Conservation (phyloP, 1,284 basidiomycete genomes). For the Puccinia novopanici region DNA sequence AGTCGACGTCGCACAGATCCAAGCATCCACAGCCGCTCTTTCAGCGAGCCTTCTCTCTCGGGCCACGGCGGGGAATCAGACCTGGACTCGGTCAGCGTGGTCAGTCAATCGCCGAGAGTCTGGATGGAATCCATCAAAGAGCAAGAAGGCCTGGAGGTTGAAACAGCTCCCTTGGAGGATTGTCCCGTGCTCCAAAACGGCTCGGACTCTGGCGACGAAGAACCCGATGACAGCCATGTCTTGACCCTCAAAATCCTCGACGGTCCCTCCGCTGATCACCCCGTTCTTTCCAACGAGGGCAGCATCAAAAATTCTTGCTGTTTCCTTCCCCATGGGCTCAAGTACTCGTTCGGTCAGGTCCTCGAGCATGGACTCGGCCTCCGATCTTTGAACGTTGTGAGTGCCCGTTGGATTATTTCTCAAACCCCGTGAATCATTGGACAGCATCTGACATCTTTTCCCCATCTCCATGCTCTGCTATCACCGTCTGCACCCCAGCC, state of each 20-base stretch:
- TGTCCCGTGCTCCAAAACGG: neutral
- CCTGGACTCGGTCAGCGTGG: conserved; percentile 1
- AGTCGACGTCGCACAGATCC: neutral
- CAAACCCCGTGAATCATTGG: too few species aligned
- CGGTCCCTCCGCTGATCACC: neutral
- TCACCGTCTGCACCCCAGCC: neutral
- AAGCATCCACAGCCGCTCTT: neutral
- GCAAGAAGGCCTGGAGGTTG: neutral
- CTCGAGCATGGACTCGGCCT: neutral
- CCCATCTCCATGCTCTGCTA: neutral
- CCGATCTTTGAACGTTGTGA: conserved; percentile 3
- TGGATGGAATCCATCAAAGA: conserved; percentile 12
- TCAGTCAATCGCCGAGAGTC: neutral
- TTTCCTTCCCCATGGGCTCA: conserved; percentile 10
- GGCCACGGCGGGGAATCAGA: neutral
- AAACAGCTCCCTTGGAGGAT: neutral
- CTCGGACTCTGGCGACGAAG: neutral
- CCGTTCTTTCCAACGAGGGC: neutral
- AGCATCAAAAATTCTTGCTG: neutral
- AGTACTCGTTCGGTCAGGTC: conserved; percentile 11
- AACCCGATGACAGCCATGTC: neutral
- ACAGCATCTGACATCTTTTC: neutral
- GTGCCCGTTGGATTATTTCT: neutral
- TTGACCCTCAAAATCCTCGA: conserved; percentile 4
- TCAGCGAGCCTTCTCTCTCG: conserved; percentile 4